These are phyloP conservation scores for Malus fusca DNA, from an alignment of 306 rosid species.

Conservation along the genomic window DNA sequence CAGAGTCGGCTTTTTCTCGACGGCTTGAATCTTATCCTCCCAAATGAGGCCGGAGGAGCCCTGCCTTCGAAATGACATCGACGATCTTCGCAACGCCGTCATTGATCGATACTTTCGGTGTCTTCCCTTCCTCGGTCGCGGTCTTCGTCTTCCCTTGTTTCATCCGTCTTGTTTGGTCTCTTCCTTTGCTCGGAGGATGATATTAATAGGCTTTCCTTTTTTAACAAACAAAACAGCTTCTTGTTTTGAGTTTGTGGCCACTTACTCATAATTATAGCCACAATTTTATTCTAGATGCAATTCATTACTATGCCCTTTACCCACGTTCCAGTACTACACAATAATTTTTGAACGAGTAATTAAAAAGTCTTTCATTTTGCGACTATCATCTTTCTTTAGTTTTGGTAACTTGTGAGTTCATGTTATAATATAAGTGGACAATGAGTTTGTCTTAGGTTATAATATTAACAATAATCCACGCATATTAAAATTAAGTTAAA, in stretches of 20 bases:
- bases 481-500: too few relatives aligned
- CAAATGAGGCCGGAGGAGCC: constrained; percentile 85
- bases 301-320: background rate
- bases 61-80: constrained; percentile 58
- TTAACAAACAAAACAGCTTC: constrained; percentile 13
- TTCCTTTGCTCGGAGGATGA: background rate
- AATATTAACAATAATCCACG: too few relatives aligned
- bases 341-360: too few relatives aligned
- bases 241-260: background rate
- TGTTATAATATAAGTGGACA: too few relatives aligned
- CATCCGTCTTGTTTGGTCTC: background rate
- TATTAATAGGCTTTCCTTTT: background rate
- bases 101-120: background rate
- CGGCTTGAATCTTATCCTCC: constrained; percentile 26
- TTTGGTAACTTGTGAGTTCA: too few relatives aligned
- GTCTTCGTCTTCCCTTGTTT: background rate
- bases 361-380: background rate
- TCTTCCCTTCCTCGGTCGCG: background rate
- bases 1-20: constrained; percentile 9
- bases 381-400: too few relatives aligned
- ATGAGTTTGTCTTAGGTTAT: too few relatives aligned
- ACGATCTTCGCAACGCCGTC: constrained; percentile 58
- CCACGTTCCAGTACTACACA: too few relatives aligned
- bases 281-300: background rate
- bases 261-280: background rate